A percentile compares a stretch with the other conserved stretches of the same genome.
These are phyloP conservation scores for Saccharomyces hybrid DNA, from an alignment of 1,139 yeast species.

Conservation along the genomic window DNA sequence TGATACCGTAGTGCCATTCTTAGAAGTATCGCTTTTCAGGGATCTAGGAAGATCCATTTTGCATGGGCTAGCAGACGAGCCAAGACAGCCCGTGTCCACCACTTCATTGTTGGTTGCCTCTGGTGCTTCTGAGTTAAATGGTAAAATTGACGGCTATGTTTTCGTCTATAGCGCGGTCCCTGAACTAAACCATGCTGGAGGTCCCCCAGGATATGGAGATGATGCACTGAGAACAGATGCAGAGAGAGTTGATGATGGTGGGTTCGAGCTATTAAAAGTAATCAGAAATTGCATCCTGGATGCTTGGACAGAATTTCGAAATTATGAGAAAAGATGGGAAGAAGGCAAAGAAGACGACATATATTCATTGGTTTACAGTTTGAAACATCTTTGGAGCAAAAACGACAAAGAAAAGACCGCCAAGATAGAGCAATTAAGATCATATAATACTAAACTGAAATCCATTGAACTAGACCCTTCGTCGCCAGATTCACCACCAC, in stretches of 20 bases:
- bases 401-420: constrained; percentile 28
- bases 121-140: constrained; percentile 70
- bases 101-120: constrained; percentile 66
- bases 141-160: constrained; percentile 64
- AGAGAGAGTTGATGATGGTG: constrained; percentile 28
- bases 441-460: constrained; percentile 19
- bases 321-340: constrained; percentile 49
- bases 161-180: constrained; percentile 65
- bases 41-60: constrained; percentile 52
- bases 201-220: constrained; percentile 10
- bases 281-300: constrained; percentile 53
- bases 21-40: constrained; percentile 61
- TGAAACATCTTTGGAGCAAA: constrained; percentile 49
- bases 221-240: constrained; percentile 6
- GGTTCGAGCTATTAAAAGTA: constrained; percentile 41
- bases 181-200: constrained; percentile 30
- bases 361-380: constrained; percentile 49
- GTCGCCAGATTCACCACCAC: constrained; percentile 52
- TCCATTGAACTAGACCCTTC: constrained; percentile 38
- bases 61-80: constrained; percentile 57
- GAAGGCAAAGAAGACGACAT: constrained; percentile 59
- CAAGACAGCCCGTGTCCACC: constrained; percentile 55
- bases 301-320: constrained; percentile 64
- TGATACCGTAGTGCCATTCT: constrained; percentile 59
- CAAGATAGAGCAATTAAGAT: constrained; percentile 21